These are phyloP conservation scores for Nyctanthes arbortristis DNA, from an alignment of 257 asterid species.

Conservation along the genomic window DNA sequence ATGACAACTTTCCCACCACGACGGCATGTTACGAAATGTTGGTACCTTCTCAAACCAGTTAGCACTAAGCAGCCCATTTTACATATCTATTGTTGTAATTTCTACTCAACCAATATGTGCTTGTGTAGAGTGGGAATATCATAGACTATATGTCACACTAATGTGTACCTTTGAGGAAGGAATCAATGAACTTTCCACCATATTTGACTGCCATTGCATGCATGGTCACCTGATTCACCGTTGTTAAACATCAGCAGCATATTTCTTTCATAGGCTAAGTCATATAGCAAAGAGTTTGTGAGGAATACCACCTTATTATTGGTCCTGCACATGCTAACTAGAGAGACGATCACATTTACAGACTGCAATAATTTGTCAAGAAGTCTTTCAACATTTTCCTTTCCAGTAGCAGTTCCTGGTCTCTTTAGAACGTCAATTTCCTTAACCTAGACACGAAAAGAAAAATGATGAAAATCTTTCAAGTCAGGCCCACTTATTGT, in stretches of 20 bases:
- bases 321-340: constrained; percentile 64
- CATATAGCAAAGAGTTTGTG: constrained; percentile 3
- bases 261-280: constrained; percentile 7
- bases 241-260: constrained; percentile 23
- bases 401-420: constrained; percentile 48
- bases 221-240: constrained; percentile 57
- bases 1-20: constrained; percentile 8
- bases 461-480: constrained; percentile 5
- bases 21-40: not conserved
- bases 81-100: constrained; percentile 8
- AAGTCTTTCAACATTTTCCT: constrained; percentile 47
- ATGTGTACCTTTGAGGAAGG: constrained; percentile 75
- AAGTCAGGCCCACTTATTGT: constrained; percentile 1
- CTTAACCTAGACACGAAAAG: constrained; percentile 50
- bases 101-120: not conserved
- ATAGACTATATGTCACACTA: constrained; percentile 9
- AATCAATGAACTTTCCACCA: constrained; percentile 81
- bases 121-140: too few species aligned
- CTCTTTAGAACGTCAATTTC: constrained; percentile 57
- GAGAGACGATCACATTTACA: constrained; percentile 66
- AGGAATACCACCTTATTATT: constrained; percentile 56
- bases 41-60: constrained; percentile 4
- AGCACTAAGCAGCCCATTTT: not conserved
- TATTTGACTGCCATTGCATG: constrained; percentile 82
- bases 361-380: constrained; percentile 65